Evolutionary conservation across 2,329 filamentous ascomycete species (phyloP).

Genomic region (Cryphonectria carpinicola): DNA sequence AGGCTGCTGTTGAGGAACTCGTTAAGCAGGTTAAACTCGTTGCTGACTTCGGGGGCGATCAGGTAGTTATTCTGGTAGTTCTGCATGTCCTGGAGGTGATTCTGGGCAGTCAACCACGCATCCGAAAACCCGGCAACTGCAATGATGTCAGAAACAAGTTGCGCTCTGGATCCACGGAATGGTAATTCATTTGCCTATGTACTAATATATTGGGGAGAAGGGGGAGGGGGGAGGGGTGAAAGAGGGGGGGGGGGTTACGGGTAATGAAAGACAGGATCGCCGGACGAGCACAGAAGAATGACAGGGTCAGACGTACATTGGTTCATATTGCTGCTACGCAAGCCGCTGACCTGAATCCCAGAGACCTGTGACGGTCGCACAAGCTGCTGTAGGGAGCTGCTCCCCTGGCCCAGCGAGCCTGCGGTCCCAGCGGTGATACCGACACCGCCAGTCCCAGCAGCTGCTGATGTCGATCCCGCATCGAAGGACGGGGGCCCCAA

Average conservation of each 20-base stretch:
- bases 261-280: not conserved
- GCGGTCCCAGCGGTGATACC: slow-evolving; percentile 33
- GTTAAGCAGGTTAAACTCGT: slow-evolving; percentile 95
- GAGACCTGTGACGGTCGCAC: slow-evolving; percentile 73
- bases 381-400: slow-evolving; percentile 66
- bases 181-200: slow-evolving; percentile 3
- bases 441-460: slow-evolving; percentile 17
- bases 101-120: slow-evolving; percentile 79
- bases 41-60: slow-evolving; percentile 89
- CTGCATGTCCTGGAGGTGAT: slow-evolving; percentile 92
- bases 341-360: slow-evolving; percentile 65
- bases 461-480: slow-evolving; percentile 37
- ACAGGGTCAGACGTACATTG: slow-evolving; percentile 66
- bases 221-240: not conserved
- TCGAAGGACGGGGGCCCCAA: slow-evolving; percentile 59
- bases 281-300: slow-evolving; percentile 26
- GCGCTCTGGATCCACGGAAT: slow-evolving; percentile 30
- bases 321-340: slow-evolving; percentile 65
- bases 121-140: slow-evolving; percentile 79
- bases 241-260: not conserved
- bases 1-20: slow-evolving; percentile 94
- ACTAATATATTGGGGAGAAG: not conserved
- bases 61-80: slow-evolving; percentile 92
- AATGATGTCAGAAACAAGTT: slow-evolving; percentile 27
- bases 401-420: slow-evolving; percentile 50